phyloP scores from a whole-genome alignment of 139 green algal genomes.

The Chlorella ohadii region DNA sequence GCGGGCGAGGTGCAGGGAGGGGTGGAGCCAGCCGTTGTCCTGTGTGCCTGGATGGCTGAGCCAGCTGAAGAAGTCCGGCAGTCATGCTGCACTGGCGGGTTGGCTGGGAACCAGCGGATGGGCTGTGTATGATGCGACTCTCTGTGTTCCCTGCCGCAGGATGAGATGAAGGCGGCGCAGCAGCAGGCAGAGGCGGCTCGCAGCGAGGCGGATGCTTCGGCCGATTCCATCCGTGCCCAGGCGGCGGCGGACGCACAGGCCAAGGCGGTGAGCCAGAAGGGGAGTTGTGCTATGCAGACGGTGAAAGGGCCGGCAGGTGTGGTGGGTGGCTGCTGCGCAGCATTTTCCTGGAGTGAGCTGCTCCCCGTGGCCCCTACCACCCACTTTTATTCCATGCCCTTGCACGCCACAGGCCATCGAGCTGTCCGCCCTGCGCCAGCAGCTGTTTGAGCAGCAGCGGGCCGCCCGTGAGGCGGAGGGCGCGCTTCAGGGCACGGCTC shows the following conservation, averaged over 20 bases:
- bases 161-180: neutral
- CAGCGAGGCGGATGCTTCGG: neutral
- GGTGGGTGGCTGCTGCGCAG: neutral
- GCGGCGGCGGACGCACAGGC: conserved; percentile 29
- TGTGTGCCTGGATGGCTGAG: neutral
- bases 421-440: conserved; percentile 39
- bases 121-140: too few species aligned
- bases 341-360: too few species aligned
- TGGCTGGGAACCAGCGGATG: too few species aligned
- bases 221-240: conserved; percentile 23
- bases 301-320: neutral
- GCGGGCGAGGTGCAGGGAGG: too few species aligned
- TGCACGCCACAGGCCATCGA: conserved; percentile 43
- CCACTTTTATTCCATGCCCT: neutral
- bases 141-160: too few species aligned
- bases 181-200: conserved; percentile 6
- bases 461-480: neutral
- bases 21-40: too few species aligned
- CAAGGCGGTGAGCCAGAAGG: neutral
- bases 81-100: too few species aligned
- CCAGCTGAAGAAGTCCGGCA: too few species aligned
- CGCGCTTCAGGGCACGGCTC: conserved; percentile 5
- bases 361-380: too few species aligned
- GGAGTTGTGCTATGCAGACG: neutral
- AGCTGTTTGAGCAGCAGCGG: conserved; percentile 54